Evolutionary conservation across 768 basidiomycete species (phyloP).

Genomic region (Dacryopinax primogenitus): DNA sequence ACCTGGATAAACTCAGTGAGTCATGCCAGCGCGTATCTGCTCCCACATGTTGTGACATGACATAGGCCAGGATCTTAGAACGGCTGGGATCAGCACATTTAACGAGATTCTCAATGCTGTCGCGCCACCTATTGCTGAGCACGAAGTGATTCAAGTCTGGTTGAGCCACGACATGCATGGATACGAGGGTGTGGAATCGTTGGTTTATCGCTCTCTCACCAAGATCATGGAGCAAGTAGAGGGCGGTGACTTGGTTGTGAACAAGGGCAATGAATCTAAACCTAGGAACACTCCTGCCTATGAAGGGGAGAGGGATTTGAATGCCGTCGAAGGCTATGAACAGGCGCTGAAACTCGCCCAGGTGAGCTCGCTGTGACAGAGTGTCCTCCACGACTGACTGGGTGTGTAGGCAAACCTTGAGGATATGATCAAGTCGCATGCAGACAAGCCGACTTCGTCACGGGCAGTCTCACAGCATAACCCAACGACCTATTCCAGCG

Average conservation of each 20-base stretch:
- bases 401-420: conserved; percentile 59
- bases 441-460: conserved; percentile 21
- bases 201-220: conserved; percentile 80
- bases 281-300: conserved; percentile 43
- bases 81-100: conserved; percentile 75
- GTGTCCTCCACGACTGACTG: conserved; percentile 21
- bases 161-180: conserved; percentile 93
- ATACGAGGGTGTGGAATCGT: conserved; percentile 84
- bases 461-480: conserved; percentile 30
- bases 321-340: conserved; percentile 72
- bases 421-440: conserved; percentile 56
- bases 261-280: conserved; percentile 62
- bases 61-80: conserved; percentile 77
- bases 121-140: conserved; percentile 94
- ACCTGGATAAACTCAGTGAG: conserved; percentile 80
- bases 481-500: conserved; percentile 72
- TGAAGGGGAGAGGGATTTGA: conserved; percentile 50
- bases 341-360: conserved; percentile 75
- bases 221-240: conserved; percentile 93
- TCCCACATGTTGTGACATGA: conserved; percentile 11
- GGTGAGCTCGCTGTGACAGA: conserved; percentile 33
- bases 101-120: conserved; percentile 90
- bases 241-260: conserved; percentile 81
- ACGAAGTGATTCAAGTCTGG: conserved; percentile 95
- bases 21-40: conserved; percentile 15